phyloP scores from a whole-genome alignment of 2,329 filamentous ascomycete species.

The Exutisphaerella laricina region DNA sequence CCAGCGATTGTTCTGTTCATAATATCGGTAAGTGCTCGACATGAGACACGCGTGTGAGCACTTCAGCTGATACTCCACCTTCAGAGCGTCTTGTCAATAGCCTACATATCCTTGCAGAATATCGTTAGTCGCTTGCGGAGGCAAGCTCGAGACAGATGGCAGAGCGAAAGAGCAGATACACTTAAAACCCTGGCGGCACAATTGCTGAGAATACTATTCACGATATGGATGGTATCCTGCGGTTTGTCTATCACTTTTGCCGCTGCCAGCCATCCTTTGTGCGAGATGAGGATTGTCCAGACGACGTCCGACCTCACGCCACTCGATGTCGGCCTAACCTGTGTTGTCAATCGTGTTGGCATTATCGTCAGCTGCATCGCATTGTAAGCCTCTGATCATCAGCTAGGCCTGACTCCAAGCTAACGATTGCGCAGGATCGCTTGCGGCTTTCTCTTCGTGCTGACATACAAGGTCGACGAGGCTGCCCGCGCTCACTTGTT shows the following conservation, averaged over 20 bases:
- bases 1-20: slow-evolving; percentile 22
- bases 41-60: slow-evolving; percentile 6
- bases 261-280: slow-evolving; percentile 19
- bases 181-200: slow-evolving; percentile 18
- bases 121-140: slow-evolving; percentile 15
- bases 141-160: slow-evolving; percentile 11
- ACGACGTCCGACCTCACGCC: background rate
- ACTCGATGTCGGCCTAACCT: slow-evolving; percentile 21
- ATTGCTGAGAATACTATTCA: slow-evolving; percentile 17
- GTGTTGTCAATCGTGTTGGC: slow-evolving; percentile 25
- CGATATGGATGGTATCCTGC: slow-evolving; percentile 24
- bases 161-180: slow-evolving; percentile 15
- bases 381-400: too few relatives aligned
- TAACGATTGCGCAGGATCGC: slow-evolving; percentile 19
- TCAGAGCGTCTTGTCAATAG: slow-evolving; percentile 18
- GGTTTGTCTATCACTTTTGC: slow-evolving; percentile 26
- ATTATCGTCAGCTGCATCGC: slow-evolving; percentile 23
- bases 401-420: too few relatives aligned
- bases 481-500: slow-evolving; percentile 25
- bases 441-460: slow-evolving; percentile 22
- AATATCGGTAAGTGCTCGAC: slow-evolving; percentile 12
- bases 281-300: slow-evolving; percentile 3
- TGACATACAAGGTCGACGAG: slow-evolving; percentile 22
- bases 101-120: slow-evolving; percentile 20
- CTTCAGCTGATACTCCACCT: too few relatives aligned